Evolutionary conservation across 1,139 yeast genomes (phyloP).

Genomic region (Suhomyces yuchorum): DNA sequence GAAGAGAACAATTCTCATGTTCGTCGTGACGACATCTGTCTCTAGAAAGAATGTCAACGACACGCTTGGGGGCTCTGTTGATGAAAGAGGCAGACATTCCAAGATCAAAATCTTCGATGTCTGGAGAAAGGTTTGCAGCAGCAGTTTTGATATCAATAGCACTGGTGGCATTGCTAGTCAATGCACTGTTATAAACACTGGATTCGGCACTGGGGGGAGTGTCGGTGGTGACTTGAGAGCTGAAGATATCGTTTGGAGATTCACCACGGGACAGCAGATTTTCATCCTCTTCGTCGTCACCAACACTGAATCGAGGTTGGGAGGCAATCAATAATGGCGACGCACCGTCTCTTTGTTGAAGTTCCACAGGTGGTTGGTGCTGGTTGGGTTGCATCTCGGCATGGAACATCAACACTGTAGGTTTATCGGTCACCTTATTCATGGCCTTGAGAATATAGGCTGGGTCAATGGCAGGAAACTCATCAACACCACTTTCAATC

Average conservation of each 20-base stretch:
- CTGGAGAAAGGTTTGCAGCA: slow-evolving; percentile 8
- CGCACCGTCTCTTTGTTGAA: slow-evolving; percentile 3
- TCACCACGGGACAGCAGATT: not conserved
- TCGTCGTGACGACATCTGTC: slow-evolving; percentile 26
- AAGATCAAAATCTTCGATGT: slow-evolving; percentile 40
- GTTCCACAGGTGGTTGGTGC: slow-evolving; percentile 8
- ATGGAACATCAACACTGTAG: slow-evolving; percentile 85
- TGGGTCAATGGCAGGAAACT: slow-evolving; percentile 79
- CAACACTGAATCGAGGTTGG: slow-evolving; percentile 3
- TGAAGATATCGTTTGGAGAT: slow-evolving; percentile 1
- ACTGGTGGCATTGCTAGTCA: not conserved
- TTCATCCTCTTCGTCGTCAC: slow-evolving; percentile 1
- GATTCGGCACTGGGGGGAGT: not conserved
- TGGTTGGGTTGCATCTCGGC: slow-evolving; percentile 73
- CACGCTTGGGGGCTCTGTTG: slow-evolving; percentile 43
- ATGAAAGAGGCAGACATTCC: slow-evolving; percentile 53
- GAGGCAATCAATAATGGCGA: slow-evolving; percentile 7
- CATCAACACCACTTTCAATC: slow-evolving; percentile 92
- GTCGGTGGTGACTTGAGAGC: not conserved
- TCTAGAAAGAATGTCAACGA: slow-evolving; percentile 31
- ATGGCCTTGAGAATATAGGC: slow-evolving; percentile 67
- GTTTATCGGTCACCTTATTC: slow-evolving; percentile 56
- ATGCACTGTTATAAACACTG: not conserved
- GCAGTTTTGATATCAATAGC: not conserved
- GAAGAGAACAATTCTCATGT: slow-evolving; percentile 38